These are phyloP conservation scores for Cnidoscolus chayamansa DNA, from an alignment of 441 rosid species.

Conservation along the genomic window DNA sequence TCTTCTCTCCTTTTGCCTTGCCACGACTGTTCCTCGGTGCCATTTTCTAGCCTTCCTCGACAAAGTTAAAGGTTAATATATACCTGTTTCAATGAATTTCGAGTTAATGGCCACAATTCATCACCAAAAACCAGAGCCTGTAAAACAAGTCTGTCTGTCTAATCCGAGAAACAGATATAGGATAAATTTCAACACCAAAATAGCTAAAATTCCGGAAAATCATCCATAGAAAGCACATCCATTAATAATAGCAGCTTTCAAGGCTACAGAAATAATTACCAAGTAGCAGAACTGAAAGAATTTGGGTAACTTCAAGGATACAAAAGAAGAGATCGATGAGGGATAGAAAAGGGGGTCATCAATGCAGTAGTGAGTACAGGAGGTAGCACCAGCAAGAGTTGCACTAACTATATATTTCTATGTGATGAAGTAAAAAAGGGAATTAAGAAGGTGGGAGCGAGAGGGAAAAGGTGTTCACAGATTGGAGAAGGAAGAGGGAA, in stretches of 20 bases:
- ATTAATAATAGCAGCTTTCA: too few relatives aligned
- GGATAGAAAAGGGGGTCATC: too few relatives aligned
- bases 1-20: constrained; percentile 88
- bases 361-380: background rate
- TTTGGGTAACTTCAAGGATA: too few relatives aligned
- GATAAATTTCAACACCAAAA: constrained; percentile 1
- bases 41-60: constrained; percentile 46
- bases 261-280: constrained; percentile 16
- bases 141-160: too few relatives aligned
- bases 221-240: too few relatives aligned
- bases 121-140: background rate
- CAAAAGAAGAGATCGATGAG: too few relatives aligned
- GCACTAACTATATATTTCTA: background rate
- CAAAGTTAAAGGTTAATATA: constrained; percentile 13
- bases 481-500: constrained; percentile 26
- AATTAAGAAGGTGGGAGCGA: background rate
- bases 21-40: constrained; percentile 92
- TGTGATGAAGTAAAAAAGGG: background rate
- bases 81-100: constrained; percentile 10
- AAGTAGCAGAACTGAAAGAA: constrained; percentile 18
- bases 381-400: constrained; percentile 5
- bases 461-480: constrained; percentile 4
- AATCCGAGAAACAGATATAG: background rate
- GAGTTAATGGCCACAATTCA: background rate
- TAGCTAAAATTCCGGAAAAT: too few relatives aligned